These are phyloP conservation scores for Blepharisma japonicum DNA, from an alignment of 73 alveolate species.

Conservation along the genomic window DNA sequence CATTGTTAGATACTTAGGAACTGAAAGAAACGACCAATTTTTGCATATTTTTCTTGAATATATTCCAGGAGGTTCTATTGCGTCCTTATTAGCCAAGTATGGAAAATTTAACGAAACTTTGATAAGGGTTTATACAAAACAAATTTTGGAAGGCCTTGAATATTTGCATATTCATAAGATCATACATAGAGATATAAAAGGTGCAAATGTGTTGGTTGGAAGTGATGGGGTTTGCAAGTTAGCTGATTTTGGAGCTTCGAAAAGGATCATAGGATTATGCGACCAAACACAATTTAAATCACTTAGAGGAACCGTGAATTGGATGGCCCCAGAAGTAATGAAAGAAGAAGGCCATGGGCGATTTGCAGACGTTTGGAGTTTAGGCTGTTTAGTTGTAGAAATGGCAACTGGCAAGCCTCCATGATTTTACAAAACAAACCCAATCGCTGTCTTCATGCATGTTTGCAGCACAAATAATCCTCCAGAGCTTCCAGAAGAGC, in stretches of 20 bases:
- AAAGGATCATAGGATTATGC: constrained; percentile 35
- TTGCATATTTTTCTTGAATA: constrained; percentile 72
- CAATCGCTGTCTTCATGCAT: constrained; percentile 33
- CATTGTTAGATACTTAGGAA: constrained; percentile 78
- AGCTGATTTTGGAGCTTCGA: constrained; percentile 73
- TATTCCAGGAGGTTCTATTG: constrained; percentile 77
- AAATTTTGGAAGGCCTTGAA: constrained; percentile 79
- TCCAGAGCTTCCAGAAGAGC: constrained; percentile 38
- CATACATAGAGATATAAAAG: constrained; percentile 91
- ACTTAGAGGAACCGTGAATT: constrained; percentile 84
- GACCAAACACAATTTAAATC: constrained; percentile 27
- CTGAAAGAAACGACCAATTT: constrained; percentile 53
- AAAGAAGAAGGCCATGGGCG: constrained; percentile 70
- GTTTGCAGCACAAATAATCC: constrained; percentile 32
- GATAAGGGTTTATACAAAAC: constrained; percentile 56
- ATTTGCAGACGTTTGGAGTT: constrained; percentile 91
- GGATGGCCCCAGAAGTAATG: constrained; percentile 98
- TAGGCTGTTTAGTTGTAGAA: constrained; percentile 91
- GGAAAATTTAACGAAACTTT: constrained; percentile 64
- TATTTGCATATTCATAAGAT: constrained; percentile 83
- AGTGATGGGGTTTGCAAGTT: constrained; percentile 61
- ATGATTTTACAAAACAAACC: constrained; percentile 53
- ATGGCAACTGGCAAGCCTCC: constrained; percentile 92
- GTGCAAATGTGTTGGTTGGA: constrained; percentile 86
- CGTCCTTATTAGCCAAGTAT: constrained; percentile 56